phyloP scores from a whole-genome alignment of 2,329 filamentous ascomycete genomes.

The Ceratocystis ficicola region DNA sequence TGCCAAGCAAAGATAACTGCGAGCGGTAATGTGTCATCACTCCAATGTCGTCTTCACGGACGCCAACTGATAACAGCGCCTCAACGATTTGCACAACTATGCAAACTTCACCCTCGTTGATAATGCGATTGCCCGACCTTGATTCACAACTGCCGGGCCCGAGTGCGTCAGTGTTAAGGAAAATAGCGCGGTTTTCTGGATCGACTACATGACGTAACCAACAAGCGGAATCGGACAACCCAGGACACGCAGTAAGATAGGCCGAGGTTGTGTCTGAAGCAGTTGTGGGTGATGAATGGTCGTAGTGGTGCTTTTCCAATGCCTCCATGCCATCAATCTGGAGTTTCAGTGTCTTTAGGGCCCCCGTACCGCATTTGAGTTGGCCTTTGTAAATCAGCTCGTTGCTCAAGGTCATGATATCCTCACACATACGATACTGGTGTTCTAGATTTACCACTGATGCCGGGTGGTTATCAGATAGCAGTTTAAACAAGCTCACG shows the following conservation, averaged over 20 bases:
- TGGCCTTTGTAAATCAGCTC: conserved; percentile 83
- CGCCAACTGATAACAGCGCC: conserved; percentile 60
- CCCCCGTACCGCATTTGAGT: conserved; percentile 74
- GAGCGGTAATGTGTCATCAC: conserved; percentile 96
- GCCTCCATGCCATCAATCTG: conserved; percentile 53
- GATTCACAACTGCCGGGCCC: conserved; percentile 54
- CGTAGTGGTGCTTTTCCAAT: conserved; percentile 49
- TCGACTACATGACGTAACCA: conserved; percentile 65
- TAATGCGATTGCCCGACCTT: conserved; percentile 69
- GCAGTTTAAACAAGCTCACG: conserved; percentile 81
- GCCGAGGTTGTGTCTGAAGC: neutral
- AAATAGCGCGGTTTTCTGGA: conserved; percentile 62
- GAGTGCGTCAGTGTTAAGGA: conserved; percentile 79
- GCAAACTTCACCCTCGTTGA: conserved; percentile 72
- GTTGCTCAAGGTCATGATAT: conserved; percentile 91
- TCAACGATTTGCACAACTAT: conserved; percentile 72
- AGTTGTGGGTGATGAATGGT: too few species aligned
- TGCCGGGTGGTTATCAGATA: conserved; percentile 76
- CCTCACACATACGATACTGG: conserved; percentile 96
- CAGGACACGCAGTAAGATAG: conserved; percentile 25
- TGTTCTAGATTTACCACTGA: conserved; percentile 88
- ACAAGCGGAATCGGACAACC: conserved; percentile 41
- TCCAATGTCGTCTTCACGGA: conserved; percentile 66
- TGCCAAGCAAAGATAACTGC: conserved; percentile 72
- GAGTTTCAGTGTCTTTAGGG: conserved; percentile 58